Evolutionary conservation across 2,329 filamentous ascomycete species (phyloP), one percentile per base, ranked within the genome.

Genomic region (Claviceps paspali): DNA sequence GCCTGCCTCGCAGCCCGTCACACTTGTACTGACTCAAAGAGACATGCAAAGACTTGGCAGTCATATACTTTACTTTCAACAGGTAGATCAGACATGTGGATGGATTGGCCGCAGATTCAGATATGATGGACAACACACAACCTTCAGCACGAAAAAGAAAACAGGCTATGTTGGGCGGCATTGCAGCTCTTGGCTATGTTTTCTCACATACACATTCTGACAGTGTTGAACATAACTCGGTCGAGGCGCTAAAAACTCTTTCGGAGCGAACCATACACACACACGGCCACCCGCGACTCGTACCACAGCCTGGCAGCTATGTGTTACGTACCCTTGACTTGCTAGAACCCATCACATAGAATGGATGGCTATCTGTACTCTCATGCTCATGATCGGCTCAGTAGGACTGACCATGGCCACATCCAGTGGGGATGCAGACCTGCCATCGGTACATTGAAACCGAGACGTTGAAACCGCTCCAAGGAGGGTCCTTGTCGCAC

Each of bases 331-430:
- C 40, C 52, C 76, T 7, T 60, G 72, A 9, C 60, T 68, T 33
- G 68, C 68, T 0, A 65, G 62, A 2, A 62, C 66, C 2, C 69
- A 69, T 1, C 65, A 76, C 40, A 59, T 61, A 1, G 61, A 67
- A 3, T 73, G 68, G 70, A 68, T 74, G 54, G 68, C 70, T 0
- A 73, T 66, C 43, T 73, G 65, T 41, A 65, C 62, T 1, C 51
- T 70, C 15, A 71, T 76, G 67, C 72, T 76, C 44, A 59, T 74
- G 35, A 56, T 71, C 2, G 72, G 76, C 46, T 68, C 70, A 3
- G 63, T 66, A 2, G 63, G 64, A 0, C 40, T 70, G 2, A 63
- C 68, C 17, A 53, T 52, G 4, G 65, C 67, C 39, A 49, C 50
- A 1, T 46, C 47, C 0, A 37, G 41, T 3, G 48, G 29, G 14